phyloP scores from a whole-genome alignment of 768 basidiomycete species.

The Mycena albidolilacea region DNA sequence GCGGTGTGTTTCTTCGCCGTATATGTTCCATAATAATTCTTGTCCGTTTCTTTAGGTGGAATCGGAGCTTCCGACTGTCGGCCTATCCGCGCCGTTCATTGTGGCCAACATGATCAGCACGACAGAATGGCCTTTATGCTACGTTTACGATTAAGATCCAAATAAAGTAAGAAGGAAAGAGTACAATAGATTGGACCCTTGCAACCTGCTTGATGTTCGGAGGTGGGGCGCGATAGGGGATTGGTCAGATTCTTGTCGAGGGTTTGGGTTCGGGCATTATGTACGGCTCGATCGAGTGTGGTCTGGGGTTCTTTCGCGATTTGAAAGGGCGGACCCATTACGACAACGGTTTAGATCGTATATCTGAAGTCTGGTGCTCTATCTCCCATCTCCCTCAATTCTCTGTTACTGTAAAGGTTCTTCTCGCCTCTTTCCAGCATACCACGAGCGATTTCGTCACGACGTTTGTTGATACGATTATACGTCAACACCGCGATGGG shows the following conservation, averaged over 20 bases:
- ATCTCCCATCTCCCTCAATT: conserved; percentile 66
- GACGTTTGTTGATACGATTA: conserved; percentile 66
- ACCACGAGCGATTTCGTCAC: conserved; percentile 57
- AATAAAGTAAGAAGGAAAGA: conserved; percentile 31
- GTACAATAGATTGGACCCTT: conserved; percentile 40
- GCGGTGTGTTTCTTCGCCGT: background rate
- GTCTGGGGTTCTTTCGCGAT: conserved; percentile 46
- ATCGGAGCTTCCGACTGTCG: conserved; percentile 46
- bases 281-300: conserved; percentile 56
- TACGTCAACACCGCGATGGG: conserved; percentile 67
- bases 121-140: conserved; percentile 51
- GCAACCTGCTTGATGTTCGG: background rate
- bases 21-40: background rate
- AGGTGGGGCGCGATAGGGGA: background rate
- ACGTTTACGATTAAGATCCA: conserved; percentile 48
- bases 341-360: conserved; percentile 50
- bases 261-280: background rate
- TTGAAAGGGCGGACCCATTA: background rate
- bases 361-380: conserved; percentile 77
- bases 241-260: no score
- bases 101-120: conserved; percentile 50
- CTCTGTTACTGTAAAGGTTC: conserved; percentile 51
- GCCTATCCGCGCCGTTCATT: conserved; percentile 42
- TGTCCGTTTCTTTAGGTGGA: conserved; percentile 21
- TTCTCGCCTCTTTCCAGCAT: conserved; percentile 50